phyloP scores from a whole-genome alignment of 2,329 filamentous ascomycete genomes.

The Fusarium dimerum region DNA sequence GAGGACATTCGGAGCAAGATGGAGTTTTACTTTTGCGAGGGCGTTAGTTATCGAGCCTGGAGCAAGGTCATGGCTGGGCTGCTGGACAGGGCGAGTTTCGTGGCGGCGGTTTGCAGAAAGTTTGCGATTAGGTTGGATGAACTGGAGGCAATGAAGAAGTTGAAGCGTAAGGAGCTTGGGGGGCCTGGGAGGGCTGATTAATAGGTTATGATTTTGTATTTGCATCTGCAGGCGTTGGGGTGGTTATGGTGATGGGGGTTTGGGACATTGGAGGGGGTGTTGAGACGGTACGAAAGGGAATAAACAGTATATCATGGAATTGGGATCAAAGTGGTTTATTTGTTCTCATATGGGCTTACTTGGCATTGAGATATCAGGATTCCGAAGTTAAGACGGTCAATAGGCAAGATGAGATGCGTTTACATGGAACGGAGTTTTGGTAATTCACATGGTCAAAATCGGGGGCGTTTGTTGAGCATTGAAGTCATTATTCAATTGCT shows the following conservation, averaged over 20 bases:
- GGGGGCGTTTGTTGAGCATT: background rate
- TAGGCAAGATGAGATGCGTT: no score
- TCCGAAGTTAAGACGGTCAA: no score
- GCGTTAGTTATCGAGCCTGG: slow-evolving; percentile 33
- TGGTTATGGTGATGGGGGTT: background rate
- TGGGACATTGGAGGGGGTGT: no score
- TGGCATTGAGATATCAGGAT: no score
- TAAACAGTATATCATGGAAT: no score
- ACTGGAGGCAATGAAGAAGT: slow-evolving; percentile 23
- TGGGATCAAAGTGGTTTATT: no score
- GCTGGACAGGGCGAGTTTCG: slow-evolving; percentile 31
- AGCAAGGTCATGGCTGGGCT: slow-evolving; percentile 25
- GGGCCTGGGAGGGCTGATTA: slow-evolving; percentile 14
- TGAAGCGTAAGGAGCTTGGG: slow-evolving; percentile 33
- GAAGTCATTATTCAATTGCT: background rate
- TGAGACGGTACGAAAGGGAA: no score
- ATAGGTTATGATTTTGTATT: background rate
- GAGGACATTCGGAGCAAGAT: slow-evolving; percentile 23
- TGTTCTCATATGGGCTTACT: no score
- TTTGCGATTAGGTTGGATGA: slow-evolving; percentile 34
- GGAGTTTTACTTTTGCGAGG: slow-evolving; percentile 36
- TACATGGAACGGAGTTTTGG: background rate
- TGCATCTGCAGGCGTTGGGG: background rate
- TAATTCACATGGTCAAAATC: background rate
- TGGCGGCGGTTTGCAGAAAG: slow-evolving; percentile 32